Percentiles rank a stretch among this genome's conserved stretches.
Evolutionary conservation across 139 green algal genomes (phyloP).

Genomic region (Coccomyxa sp.): DNA sequence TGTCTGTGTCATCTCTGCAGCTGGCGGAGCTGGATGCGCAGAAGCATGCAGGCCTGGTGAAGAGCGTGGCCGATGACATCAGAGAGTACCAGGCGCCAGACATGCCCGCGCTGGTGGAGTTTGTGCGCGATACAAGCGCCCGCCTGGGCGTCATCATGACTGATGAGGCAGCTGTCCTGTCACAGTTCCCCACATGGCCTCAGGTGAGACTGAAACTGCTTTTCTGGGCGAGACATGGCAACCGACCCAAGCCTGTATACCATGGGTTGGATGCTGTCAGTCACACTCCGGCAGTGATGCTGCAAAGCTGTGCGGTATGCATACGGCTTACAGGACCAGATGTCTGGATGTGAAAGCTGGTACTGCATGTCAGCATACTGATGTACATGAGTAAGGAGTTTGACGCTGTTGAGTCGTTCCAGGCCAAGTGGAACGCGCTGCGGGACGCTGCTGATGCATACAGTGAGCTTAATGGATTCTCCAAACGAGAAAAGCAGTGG

Average conservation of each 20-base stretch:
- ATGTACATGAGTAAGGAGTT: too few relatives aligned
- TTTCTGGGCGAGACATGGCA: too few relatives aligned
- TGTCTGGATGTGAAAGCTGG: neutral
- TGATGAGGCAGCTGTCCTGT: conserved; percentile 10
- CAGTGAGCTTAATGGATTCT: conserved; percentile 4
- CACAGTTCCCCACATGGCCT: conserved; percentile 9
- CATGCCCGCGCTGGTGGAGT: conserved; percentile 12
- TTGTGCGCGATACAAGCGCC: conserved; percentile 6
- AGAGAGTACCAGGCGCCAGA: neutral
- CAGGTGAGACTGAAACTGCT: too few relatives aligned
- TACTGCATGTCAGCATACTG: neutral
- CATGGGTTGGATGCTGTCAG: too few relatives aligned
- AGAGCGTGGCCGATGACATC: conserved; percentile 1
- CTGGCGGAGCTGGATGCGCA: neutral
- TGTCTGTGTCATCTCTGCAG: neutral
- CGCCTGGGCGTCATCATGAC: conserved; percentile 8
- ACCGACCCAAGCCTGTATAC: too few relatives aligned
- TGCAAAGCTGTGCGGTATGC: neutral
- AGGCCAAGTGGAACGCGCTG: neutral
- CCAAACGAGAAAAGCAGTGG: conserved; percentile 10
- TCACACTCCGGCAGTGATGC: too few relatives aligned
- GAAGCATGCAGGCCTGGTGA: neutral
- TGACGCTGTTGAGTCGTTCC: neutral
- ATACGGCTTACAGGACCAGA: neutral
- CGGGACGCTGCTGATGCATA: conserved; percentile 11